These are phyloP conservation scores for Solanum phureja DNA, from an alignment of 257 asterid genomes.

Conservation along the genomic window DNA sequence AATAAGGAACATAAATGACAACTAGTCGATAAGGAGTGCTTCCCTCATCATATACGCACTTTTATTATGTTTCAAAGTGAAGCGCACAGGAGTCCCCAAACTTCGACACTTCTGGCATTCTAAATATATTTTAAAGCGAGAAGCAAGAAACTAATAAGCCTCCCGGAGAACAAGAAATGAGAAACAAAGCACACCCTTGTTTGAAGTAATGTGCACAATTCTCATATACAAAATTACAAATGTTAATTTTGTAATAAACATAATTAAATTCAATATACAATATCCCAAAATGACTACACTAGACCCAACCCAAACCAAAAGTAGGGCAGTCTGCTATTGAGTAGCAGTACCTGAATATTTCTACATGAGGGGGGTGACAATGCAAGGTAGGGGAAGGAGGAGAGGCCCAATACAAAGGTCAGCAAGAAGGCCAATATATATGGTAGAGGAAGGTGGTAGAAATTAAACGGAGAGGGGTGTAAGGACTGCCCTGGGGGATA, in stretches of 20 bases:
- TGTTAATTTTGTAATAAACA: background rate
- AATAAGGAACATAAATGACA: background rate
- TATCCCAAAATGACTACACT: background rate
- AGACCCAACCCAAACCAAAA: background rate
- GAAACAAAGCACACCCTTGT: background rate
- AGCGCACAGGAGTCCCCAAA: background rate
- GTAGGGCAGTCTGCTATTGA: background rate
- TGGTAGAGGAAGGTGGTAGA: background rate
- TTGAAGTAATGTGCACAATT: background rate
- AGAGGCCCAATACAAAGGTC: background rate
- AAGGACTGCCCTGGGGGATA: background rate
- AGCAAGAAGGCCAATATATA: background rate
- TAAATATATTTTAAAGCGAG: background rate
- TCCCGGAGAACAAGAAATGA: background rate
- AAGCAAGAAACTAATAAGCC: background rate
- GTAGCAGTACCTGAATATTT: background rate
- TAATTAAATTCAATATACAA: background rate
- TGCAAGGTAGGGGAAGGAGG: background rate
- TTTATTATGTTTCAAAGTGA: background rate
- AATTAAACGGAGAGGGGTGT: background rate
- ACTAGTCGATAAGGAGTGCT: background rate
- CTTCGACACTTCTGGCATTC: background rate
- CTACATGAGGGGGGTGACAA: background rate
- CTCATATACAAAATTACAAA: background rate
- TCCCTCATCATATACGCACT: background rate